A percentile compares a stretch with the other conserved stretches of the same genome.
These are phyloP conservation scores for Rhizopus microsporus DNA, from an alignment of 371 early-diverging fungal genomes.

Conservation along the genomic window DNA sequence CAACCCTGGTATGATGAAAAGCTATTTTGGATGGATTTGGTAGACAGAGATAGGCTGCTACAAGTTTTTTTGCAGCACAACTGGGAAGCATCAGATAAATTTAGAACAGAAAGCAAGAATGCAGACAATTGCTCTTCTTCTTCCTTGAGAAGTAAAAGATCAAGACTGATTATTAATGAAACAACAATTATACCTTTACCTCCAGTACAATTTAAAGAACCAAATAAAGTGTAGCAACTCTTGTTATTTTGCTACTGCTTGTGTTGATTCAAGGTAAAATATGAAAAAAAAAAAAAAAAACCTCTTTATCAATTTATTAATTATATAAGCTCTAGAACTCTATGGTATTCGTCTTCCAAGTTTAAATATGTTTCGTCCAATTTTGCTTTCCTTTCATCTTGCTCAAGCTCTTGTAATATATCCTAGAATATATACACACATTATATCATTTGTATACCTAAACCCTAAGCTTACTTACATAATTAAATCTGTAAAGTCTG, in stretches of 20 bases:
- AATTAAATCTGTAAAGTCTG: constrained; percentile 77
- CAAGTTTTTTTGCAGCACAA: constrained; percentile 27
- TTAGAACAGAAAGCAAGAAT: constrained; percentile 11
- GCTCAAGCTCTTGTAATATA: constrained; percentile 62
- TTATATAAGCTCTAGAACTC: constrained; percentile 56
- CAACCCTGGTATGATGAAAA: constrained; percentile 27
- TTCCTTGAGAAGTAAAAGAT: not conserved
- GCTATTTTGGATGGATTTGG: constrained; percentile 50
- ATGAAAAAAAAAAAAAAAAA: constrained; percentile 2
- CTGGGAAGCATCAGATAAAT: constrained; percentile 41
- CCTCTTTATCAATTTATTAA: constrained; percentile 2
- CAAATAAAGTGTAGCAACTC: not conserved
- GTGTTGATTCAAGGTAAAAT: not conserved
- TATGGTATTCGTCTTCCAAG: constrained; percentile 80
- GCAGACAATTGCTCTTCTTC: not conserved
- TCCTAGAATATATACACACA: constrained; percentile 42
- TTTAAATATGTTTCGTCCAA: constrained; percentile 73
- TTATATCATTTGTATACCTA: not conserved
- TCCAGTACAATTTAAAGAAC: constrained; percentile 3
- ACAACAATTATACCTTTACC: constrained; percentile 17
- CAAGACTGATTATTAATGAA: constrained; percentile 13
- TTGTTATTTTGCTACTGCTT: too few species aligned
- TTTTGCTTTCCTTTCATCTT: constrained; percentile 66
- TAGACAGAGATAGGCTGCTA: constrained; percentile 24
- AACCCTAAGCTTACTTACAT: constrained; percentile 35